Percentiles rank a stretch among this genome's conserved stretches.
Conservation (phyloP, 768 basidiomycete species). For the Porphyrellus cyaneotinctus region DNA sequence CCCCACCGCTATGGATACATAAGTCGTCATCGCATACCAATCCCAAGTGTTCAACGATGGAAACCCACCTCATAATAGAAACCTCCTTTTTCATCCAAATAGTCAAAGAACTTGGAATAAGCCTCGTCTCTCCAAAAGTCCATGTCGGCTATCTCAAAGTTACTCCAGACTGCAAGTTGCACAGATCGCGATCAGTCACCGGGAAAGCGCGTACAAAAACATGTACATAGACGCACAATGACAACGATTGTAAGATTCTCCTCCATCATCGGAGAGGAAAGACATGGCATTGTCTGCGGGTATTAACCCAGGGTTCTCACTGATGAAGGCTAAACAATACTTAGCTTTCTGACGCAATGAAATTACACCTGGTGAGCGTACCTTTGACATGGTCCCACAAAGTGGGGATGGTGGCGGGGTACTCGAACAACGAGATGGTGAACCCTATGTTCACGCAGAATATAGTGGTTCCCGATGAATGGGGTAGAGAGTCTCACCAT, state of each 20-base stretch:
- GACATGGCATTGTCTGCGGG: constrained; percentile 62
- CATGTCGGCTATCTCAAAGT: constrained; percentile 85
- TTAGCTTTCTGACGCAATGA: not conserved
- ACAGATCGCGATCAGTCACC: constrained; percentile 1
- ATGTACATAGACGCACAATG: constrained; percentile 52
- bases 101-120: constrained; percentile 80
- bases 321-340: constrained; percentile 59
- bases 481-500: constrained; percentile 44
- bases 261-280: constrained; percentile 69
- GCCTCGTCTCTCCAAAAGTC: constrained; percentile 85
- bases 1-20: constrained; percentile 59
- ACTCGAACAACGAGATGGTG: constrained; percentile 76
- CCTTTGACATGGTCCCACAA: constrained; percentile 76
- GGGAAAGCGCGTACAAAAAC: not conserved
- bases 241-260: constrained; percentile 71
- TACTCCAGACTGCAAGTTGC: constrained; percentile 54
- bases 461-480: constrained; percentile 15
- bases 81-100: constrained; percentile 77
- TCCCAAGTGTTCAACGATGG: not conserved
- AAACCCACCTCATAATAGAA: constrained; percentile 82
- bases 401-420: constrained; percentile 73
- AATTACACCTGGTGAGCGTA: constrained; percentile 21
- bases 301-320: constrained; percentile 56
- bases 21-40: not conserved
- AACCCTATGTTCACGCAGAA: constrained; percentile 46